Evolutionary conservation across 75 land plant species (phyloP).

Genomic region (Adiantum capillusveneris): DNA sequence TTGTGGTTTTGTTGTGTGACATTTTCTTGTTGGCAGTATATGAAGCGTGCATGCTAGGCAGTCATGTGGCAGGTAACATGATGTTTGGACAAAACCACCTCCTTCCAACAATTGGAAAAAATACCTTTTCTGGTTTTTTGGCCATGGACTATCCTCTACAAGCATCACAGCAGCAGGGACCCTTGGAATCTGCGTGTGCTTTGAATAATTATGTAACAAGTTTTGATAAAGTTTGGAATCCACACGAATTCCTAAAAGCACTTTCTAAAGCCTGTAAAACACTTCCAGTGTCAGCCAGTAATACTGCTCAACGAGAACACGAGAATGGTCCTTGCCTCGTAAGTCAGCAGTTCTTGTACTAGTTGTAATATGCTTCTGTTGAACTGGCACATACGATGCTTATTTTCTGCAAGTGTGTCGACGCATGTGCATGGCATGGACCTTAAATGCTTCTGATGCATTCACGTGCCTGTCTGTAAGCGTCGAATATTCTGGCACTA

Average conservation of each 20-base stretch:
- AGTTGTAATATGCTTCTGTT: no score
- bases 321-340: conserved; percentile 60
- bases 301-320: conserved; percentile 48
- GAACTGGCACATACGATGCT: no score
- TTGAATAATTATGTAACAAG: conserved; percentile 60
- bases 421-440: no score
- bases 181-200: conserved; percentile 40
- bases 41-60: conserved; percentile 84
- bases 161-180: conserved; percentile 30
- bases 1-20: not conserved
- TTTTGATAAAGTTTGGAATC: conserved; percentile 72
- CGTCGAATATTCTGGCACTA: not conserved
- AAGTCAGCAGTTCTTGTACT: no score
- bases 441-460: not conserved
- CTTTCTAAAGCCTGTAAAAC: conserved; percentile 65
- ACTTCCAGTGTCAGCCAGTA: conserved; percentile 41
- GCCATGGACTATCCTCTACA: conserved; percentile 66
- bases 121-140: conserved; percentile 60
- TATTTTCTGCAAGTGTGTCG: not conserved
- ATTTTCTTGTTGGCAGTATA: conserved; percentile 49
- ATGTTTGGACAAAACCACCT: conserved; percentile 42
- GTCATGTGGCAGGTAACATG: conserved; percentile 50
- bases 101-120: conserved; percentile 36
- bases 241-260: conserved; percentile 53
- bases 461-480: not conserved